Base-by-base conservation (phyloP, 2,329 filamentous ascomycete species). In the Lachnellula hyalina region DNA sequence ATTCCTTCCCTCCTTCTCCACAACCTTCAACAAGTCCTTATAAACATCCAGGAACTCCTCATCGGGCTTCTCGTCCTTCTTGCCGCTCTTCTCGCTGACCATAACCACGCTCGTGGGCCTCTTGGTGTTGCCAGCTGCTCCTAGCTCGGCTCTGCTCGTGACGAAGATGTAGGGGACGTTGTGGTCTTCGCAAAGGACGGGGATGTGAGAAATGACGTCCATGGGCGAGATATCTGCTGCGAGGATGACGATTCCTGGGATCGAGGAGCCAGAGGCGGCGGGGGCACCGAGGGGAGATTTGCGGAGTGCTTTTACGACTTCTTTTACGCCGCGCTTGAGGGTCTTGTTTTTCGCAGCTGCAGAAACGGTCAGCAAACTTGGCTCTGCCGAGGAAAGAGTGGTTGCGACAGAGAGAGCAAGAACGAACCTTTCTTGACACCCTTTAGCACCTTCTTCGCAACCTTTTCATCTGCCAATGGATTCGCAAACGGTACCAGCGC, bases 171-270 rank as follows among this genome's bases (percentile, higher is more conserved):
- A 99, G 35, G 94, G 94, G 57, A 96, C 90, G 74, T 89, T 90
- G 81, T 96, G 92, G 76, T 97, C 93, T 77, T 99, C 94, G 81
- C 94, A 97, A 55, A 97, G 86, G 55, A 99, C 89, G 67, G 94
- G 94, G 63, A 99, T 89, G 77, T 99, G 94, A 57, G 90, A 94
- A 77, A 99, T 96, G 72, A 99, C 94, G 74, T 99, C 94, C 86
- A 94, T 93, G 63, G 94, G 94, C 51, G 90, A 96, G 77, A 99
- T 97, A 75, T 99, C 94, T 66, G 90, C 94, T 36, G 94, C 94
- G 65, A 99, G 90, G 72, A 99, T 80, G 67, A 96, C 90, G 63
- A 99, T 81, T 63, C 85, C 81, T 45, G 89, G 85, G 52, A 56
- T 56, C 17, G 40, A 46, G 42, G 47, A 17, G 23, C 81, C 72